These are phyloP conservation scores for Biancaea sappan DNA, from an alignment of 306 rosid genomes.

Conservation along the genomic window DNA sequence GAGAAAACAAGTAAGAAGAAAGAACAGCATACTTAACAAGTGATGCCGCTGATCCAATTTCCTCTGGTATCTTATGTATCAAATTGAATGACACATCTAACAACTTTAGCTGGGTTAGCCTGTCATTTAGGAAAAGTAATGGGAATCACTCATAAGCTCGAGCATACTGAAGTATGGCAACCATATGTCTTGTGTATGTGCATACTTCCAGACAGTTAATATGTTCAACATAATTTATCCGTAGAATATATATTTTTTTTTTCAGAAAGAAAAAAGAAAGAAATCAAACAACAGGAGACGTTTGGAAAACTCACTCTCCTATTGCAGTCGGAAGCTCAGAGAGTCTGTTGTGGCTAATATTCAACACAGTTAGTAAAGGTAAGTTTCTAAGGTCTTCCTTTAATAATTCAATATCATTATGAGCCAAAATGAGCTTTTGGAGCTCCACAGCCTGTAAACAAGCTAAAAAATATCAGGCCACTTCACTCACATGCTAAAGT, in stretches of 20 bases:
- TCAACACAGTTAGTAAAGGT: slow-evolving; percentile 64
- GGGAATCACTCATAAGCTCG: not conserved
- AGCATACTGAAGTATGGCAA: not conserved
- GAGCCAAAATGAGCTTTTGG: slow-evolving; percentile 86
- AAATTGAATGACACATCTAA: slow-evolving; percentile 80
- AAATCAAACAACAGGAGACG: not conserved
- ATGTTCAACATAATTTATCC: not conserved
- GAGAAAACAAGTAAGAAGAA: not conserved
- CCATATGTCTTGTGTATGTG: not conserved
- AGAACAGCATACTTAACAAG: slow-evolving; percentile 73
- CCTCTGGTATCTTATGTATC: slow-evolving; percentile 61
- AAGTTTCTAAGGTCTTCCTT: slow-evolving; percentile 76
- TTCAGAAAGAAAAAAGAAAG: slow-evolving; percentile 6
- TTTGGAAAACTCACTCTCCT: slow-evolving; percentile 78
- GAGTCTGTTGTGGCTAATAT: slow-evolving; percentile 83
- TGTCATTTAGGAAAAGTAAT: slow-evolving; percentile 35
- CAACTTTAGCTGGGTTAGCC: slow-evolving; percentile 72
- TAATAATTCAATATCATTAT: slow-evolving; percentile 64
- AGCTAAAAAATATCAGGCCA: slow-evolving; percentile 5
- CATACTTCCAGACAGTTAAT: not conserved
- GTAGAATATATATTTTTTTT: not conserved
- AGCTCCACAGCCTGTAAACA: slow-evolving; percentile 83
- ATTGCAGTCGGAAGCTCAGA: slow-evolving; percentile 77
- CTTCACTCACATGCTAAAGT: not conserved
- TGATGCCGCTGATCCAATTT: slow-evolving; percentile 74